Base-by-base conservation (phyloP, 257 asterid species). In the Galeopsis tetrahit region DNA sequence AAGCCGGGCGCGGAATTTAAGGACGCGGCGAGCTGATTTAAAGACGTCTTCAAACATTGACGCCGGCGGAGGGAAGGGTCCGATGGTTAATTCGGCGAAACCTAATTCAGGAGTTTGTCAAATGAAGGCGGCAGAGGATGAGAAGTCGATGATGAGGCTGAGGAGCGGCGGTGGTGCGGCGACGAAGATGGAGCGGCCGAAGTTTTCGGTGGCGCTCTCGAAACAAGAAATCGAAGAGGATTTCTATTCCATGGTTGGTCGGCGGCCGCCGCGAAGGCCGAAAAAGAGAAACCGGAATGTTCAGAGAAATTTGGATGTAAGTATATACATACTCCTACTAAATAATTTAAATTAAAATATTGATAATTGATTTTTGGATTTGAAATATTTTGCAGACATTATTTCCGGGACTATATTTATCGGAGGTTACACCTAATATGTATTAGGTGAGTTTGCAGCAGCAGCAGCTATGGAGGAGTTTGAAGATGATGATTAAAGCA, bases 161-260 rank as follows among this genome's bases (percentile, higher is more conserved):
- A 52, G 59, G 59, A 52, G 59, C 59, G 32, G 10, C 32, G 33
- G 10, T 32, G 59, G 33, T 17, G 59, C 59, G 33, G 33, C 59
- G 33, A 33, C 59, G 33, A 51, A 15, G 58, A 15, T 7, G 59
- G 59, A 14, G 59, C 9, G 33, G 59, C 32, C 33, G 59, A 52
- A 14, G 59, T 52, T 52, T 52, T 21, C 59, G 59, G 59, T 52
- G 4, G 59, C 59, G 59, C 59, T 52, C 14, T 5, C 59, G 33
- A 52, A 15, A 52, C 15, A 1, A 5, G 59, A 52, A 14, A 52
- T 52, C 59, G 59, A 52, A 52, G 59, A 52, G 59, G 59, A 52
- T 52, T 52, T 52, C 59, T 52, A 14, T 17, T 52, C 59, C 9
- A 6, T 52, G 59, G 59, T 2, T 1, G 59, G 59, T 6, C 59